Evolutionary conservation across 2,329 filamentous ascomycete species (phyloP), one percentile per base, ranked within the genome.

Genomic region (Alternaria sp.): DNA sequence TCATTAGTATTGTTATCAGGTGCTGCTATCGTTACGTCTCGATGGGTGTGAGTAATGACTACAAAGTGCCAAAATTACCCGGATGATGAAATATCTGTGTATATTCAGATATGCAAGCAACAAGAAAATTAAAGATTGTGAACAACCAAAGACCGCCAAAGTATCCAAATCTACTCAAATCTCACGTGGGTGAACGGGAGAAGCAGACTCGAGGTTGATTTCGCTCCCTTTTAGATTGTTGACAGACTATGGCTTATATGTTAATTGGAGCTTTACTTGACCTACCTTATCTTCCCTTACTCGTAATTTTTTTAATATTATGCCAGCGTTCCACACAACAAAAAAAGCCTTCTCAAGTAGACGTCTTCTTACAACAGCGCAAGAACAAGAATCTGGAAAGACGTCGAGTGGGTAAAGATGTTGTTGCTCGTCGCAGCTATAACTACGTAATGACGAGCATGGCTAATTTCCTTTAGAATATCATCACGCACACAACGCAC

Each of bases 51-150:
- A 36, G 32, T 36, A 16, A 16, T 36, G 11, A 12, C 14, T 0
- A 14, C 1, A 16, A 14, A 36, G 14, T 14, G 12, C 12, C 1
- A 6, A 36, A 0, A 36, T 12, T 36, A 1, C 14, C 32, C 0
- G 0, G 30, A 0, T 36, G 12, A 5, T 36, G 14, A 5, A 36
- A 36, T 16, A 16, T 14, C 12, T 36, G 12, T 3, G 14, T 6
- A 16, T 36, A 14, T 36, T 30, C 11, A 30, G 4, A 30, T 11
- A 7, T 30, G 8, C 28, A 30, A 30, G 32, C 32, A 36, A 7
- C 32, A 16, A 36, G 4, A 16, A 36, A 36, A 36, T 16, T 36
- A 6, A 36, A 36, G 6, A 16, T 36, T 16, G 14, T 12, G 6
- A 12, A 16, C 12, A 36, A 6, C 14, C 11, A 14, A 36, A 14